Evolutionary conservation across 2,329 filamentous ascomycete species (phyloP), one percentile per base, ranked within the genome.

Genomic region (Colletotrichum plurivorum): DNA sequence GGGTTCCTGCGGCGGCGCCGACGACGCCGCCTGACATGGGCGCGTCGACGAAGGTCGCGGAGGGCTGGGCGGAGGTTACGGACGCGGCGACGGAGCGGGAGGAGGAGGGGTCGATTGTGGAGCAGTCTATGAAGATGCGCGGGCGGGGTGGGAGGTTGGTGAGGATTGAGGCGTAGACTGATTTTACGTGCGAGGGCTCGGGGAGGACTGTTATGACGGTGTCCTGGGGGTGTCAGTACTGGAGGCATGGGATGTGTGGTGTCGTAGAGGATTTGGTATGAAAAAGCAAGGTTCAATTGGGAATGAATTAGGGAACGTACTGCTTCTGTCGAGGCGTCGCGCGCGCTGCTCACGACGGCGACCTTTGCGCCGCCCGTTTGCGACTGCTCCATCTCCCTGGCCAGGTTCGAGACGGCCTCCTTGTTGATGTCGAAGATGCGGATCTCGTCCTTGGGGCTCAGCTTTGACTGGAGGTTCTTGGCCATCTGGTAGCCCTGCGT

Each of bases 1-100:
- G 84, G 0, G 94, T 95, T 41, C 93, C 96, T 13, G 94, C 94
- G 6, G 90, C 86, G 12, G 96, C 96, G 51, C 95, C 96, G 5
- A 98, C 94, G 0, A 98, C 95, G 58, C 96, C 96, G 55, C 96
- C 96, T 0, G 95, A 98, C 92, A 99, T 97, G 52, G 96, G 96
- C 3, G 96, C 95, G 78, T 99, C 96, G 67, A 98, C 91, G 76
- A 98, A 98, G 60, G 46, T n/a, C 18, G 16, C 43, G 8, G 13
- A 18, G 9, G 62, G 41, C 1, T 88, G 85, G 1, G 89, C 89
- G 5, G 88, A 87, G 66, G 80, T 71, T 2, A 97, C 91, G 25
- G 87, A 86, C 70, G 90, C 85, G 22, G 94, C 94, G 5, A 98
- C 92, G 73, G 90, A 87, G 46, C 89, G 89, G 1, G 95, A 98